phyloP scores from a whole-genome alignment of 352 stramenopile species.

The Blastocystis sp. region DNA sequence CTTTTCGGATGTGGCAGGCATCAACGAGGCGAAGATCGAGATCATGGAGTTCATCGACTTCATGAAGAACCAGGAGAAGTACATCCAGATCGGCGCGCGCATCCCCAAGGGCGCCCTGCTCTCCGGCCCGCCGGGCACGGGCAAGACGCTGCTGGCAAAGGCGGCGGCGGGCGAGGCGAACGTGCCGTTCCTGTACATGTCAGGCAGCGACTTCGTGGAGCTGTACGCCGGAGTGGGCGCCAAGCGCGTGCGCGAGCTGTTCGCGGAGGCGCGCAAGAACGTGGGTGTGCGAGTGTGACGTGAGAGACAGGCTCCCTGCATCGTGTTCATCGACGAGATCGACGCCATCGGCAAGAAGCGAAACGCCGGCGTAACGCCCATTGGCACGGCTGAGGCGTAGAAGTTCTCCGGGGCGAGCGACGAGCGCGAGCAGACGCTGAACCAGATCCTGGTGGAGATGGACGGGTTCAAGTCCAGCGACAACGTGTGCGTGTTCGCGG shows the following conservation, averaged over 20 bases:
- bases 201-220: conserved; percentile 97
- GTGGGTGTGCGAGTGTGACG: conserved; percentile 75
- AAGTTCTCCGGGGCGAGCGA: conserved; percentile 84
- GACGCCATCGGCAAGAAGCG: conserved; percentile 84
- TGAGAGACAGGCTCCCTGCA: conserved; percentile 84
- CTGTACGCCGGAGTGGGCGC: conserved; percentile 99
- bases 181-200: conserved; percentile 87
- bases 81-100: conserved; percentile 55
- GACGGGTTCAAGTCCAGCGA: conserved; percentile 93
- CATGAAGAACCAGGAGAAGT: conserved; percentile 82
- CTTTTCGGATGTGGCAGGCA: conserved; percentile 95
- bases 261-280: conserved; percentile 74
- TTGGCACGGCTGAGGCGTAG: conserved; percentile 39
- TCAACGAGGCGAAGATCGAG: conserved; percentile 96
- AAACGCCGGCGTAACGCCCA: background rate
- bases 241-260: conserved; percentile 82
- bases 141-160: conserved; percentile 95
- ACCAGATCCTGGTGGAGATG: conserved; percentile 99
- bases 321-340: conserved; percentile 99
- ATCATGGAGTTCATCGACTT: conserved; percentile 99
- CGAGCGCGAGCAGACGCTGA: conserved; percentile 99
- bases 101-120: conserved; percentile 77
- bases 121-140: conserved; percentile 87
- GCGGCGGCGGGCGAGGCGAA: conserved; percentile 91
- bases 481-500: conserved; percentile 91